A percentile compares a stretch with the other conserved stretches of the same genome.
Evolutionary conservation across 305 asterid genomes (phyloP).

Genomic region (Fraxinus dipetala): DNA sequence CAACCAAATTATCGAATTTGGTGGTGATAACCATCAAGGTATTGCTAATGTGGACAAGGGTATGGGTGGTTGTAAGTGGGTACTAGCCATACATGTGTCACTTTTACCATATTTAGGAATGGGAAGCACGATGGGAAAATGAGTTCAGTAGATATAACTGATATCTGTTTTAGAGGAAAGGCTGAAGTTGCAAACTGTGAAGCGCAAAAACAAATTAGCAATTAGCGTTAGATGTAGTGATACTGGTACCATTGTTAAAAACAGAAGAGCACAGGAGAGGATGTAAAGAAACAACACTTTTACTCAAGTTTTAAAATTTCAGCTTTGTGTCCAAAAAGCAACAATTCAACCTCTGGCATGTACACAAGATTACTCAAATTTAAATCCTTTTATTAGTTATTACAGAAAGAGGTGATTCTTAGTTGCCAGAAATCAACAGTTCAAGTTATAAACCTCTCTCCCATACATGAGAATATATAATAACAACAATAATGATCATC

Average conservation of each 20-base stretch:
- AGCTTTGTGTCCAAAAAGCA: not conserved
- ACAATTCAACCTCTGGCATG: constrained; percentile 10
- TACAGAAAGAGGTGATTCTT: not conserved
- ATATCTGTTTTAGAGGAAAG: not conserved
- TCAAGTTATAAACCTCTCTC: constrained; percentile 7
- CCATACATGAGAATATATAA: constrained; percentile 3
- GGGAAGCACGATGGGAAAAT: not conserved
- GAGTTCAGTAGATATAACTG: not conserved
- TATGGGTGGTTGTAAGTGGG: not conserved
- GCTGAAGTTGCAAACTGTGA: not conserved
- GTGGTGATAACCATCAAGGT: not conserved
- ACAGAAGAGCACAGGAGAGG: not conserved
- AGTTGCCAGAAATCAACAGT: not conserved
- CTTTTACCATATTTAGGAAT: not conserved
- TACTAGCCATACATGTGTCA: not conserved
- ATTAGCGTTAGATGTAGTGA: not conserved
- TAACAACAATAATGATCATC: not conserved
- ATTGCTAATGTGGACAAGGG: not conserved
- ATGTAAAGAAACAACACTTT: not conserved
- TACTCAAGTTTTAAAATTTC: not conserved
- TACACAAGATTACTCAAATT: not conserved
- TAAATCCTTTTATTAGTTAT: constrained; percentile 6
- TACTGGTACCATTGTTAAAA: not conserved
- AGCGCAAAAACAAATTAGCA: not conserved
- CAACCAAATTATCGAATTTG: not conserved